Conservation (phyloP, 768 basidiomycete species). For the Suillus bovinus region DNA sequence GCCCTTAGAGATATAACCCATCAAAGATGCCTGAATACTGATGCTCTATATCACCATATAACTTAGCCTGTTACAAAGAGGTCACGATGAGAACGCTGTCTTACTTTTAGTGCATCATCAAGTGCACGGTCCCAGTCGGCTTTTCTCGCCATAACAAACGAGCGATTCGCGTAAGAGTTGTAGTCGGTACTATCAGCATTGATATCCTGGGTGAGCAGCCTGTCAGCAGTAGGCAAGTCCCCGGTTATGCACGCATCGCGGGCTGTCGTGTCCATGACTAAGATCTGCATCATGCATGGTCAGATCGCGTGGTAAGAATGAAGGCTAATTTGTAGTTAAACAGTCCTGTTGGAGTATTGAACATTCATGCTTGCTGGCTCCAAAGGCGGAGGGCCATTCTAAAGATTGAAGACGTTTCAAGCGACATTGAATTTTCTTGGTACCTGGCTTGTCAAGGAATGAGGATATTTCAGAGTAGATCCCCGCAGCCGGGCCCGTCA, state of each 20-base stretch:
- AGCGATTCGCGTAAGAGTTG: not conserved
- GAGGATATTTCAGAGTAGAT: not conserved
- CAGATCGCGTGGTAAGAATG: not conserved
- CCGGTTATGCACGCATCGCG: not conserved
- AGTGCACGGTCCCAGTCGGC: not conserved
- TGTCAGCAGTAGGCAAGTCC: not conserved
- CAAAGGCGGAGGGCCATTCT: slow-evolving; percentile 11
- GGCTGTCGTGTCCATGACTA: not conserved
- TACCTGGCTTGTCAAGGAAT: not conserved
- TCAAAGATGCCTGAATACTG: not conserved
- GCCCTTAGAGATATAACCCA: not conserved
- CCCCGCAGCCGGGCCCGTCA: too few species aligned
- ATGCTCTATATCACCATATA: not conserved
- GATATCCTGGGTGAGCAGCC: not conserved
- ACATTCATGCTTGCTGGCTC: slow-evolving; percentile 12
- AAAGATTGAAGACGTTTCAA: slow-evolving; percentile 8
- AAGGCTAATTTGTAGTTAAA: not conserved
- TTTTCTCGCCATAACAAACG: not conserved
- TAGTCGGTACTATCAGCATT: not conserved
- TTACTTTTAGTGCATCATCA: not conserved
- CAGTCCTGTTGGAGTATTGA: not conserved
- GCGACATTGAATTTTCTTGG: not conserved
- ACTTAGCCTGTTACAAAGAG: not conserved
- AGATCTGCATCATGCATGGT: not conserved
- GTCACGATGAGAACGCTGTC: not conserved